Base-by-base conservation (phyloP, 345 rosid genomes). In the Euphorbia tirucalli region DNA sequence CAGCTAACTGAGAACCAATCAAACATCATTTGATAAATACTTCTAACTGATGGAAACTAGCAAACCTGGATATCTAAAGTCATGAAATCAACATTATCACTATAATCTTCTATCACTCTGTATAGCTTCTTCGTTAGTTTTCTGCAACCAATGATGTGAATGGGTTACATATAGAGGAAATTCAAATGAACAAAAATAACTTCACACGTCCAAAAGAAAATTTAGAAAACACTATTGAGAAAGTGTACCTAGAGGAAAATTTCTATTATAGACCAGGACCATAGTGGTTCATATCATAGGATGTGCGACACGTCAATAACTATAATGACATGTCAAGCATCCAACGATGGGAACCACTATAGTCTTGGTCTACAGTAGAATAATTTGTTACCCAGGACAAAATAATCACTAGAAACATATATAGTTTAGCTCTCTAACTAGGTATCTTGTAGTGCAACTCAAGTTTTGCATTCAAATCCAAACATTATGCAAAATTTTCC, bases 61-160 rank as follows among this genome's bases (percentile, higher is more conserved):
- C 78, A 65, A 71, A 81, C 96, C 97, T 96, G 98, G 80, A 96
- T 91, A 74, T 96, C 96, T 71, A 87, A 81, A 69, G 98, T 91
- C 44, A 96, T 76, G 74, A 88, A 93, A 82, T 83, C 78, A 22
- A 91, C 97, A n/a, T n/a, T n/a, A 70, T 87, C 87, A 77, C 89
- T 61, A 65, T 75, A 83, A 75, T 89, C 83, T 80, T 93, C 95
- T 63, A 93, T 78, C 66, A 88, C 93, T 11, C 80, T 81, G 19
- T 97, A 91, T 28, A 91, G 79, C 86, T 89, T 91, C 82, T 79
- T 82, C 9, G 98, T 91, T 35, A 89, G 88, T 79, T 96, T 93
- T 82, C 99, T 95, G 86, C 70, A 76, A 75, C 49, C 73, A 69
- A 13, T 72, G 62, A 71, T 64, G 28, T 35, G 25, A 70, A 19